Conservation (phyloP, 1,284 basidiomycete species). For the Apiotrichum mycotoxinovorans region DNA sequence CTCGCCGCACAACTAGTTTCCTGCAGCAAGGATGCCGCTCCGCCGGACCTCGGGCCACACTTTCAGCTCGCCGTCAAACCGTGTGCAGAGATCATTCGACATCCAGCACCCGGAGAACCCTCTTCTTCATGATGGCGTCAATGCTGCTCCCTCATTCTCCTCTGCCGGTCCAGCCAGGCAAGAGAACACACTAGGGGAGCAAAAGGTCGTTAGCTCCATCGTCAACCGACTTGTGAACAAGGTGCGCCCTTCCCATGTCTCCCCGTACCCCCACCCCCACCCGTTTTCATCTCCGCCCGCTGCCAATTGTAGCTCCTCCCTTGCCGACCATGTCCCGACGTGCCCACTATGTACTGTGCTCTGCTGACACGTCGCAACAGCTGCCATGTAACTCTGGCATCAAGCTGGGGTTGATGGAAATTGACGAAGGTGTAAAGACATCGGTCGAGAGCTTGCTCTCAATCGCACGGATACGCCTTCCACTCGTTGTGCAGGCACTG, state of each 20-base stretch:
- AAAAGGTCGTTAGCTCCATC: conserved; percentile 35
- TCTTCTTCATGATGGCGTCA: conserved; percentile 16
- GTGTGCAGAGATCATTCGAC: conserved; percentile 16
- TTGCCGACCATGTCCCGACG: not conserved
- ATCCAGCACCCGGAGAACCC: conserved; percentile 23
- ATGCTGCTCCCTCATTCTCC: not conserved
- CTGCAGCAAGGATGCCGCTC: conserved; percentile 20
- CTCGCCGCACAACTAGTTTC: not conserved
- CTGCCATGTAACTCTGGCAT: conserved; percentile 80
- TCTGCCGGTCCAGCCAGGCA: conserved; percentile 7
- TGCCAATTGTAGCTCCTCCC: not conserved
- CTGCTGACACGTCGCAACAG: conserved; percentile 51
- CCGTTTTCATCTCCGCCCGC: too few species aligned
- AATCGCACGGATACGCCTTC: conserved; percentile 67
- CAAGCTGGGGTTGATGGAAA: conserved; percentile 67
- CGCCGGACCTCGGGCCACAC: conserved; percentile 23
- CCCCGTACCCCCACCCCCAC: too few species aligned
- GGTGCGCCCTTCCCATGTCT: conserved; percentile 22
- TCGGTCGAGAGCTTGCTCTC: conserved; percentile 74
- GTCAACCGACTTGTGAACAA: conserved; percentile 42
- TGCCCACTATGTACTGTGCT: not conserved
- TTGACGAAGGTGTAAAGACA: conserved; percentile 66
- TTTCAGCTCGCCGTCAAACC: conserved; percentile 17
- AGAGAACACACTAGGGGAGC: conserved; percentile 27
- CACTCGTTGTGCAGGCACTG: conserved; percentile 73